phyloP scores from a whole-genome alignment of 2,329 filamentous ascomycete genomes.

The Albifimbria verrucaria region DNA sequence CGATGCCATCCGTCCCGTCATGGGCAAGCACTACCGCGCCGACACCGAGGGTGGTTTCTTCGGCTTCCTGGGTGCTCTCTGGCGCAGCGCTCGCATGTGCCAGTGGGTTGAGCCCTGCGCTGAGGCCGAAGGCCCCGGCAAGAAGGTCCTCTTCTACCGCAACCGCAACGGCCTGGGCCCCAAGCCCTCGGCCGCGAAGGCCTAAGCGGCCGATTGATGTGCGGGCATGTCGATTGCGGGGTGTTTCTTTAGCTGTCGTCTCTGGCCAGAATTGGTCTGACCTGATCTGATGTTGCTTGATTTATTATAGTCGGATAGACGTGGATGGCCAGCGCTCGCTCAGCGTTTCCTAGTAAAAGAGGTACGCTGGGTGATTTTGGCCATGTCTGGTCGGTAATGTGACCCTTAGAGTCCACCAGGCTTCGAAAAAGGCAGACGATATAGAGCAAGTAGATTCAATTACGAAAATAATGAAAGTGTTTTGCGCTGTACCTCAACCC shows the following conservation, averaged over 20 bases:
- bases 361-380: no score
- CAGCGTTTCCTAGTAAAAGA: not conserved
- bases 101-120: constrained; percentile 96
- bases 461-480: not conserved
- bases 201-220: not conserved
- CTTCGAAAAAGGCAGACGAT: not conserved
- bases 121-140: constrained; percentile 74
- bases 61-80: constrained; percentile 84
- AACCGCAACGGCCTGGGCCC: constrained; percentile 86
- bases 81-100: constrained; percentile 78
- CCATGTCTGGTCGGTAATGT: no score
- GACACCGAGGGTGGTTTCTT: constrained; percentile 72
- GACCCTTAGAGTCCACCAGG: not conserved
- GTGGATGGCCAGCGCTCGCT: not conserved
- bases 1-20: constrained; percentile 90
- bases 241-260: not conserved
- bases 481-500: not conserved
- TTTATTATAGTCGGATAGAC: not conserved
- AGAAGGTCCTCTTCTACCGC: constrained; percentile 89
- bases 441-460: not conserved
- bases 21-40: constrained; percentile 92
- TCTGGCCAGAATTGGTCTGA: not conserved
- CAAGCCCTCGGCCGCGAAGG: constrained; percentile 26
- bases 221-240: not conserved
- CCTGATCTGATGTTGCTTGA: not conserved